phyloP scores from a whole-genome alignment of 768 basidiomycete species.

The Mycena galopus region DNA sequence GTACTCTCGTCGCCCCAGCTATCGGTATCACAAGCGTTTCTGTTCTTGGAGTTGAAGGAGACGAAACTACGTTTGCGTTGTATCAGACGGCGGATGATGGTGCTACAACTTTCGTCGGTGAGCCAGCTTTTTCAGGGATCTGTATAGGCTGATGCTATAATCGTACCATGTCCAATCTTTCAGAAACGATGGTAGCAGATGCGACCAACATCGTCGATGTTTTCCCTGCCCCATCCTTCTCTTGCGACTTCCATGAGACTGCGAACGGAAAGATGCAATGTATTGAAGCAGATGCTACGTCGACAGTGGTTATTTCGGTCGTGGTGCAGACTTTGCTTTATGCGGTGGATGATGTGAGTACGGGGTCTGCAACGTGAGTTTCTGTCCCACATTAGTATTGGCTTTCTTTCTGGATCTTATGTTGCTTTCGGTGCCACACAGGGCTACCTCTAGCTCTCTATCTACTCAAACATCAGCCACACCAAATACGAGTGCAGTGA shows the following conservation, averaged over 20 bases:
- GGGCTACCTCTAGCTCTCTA: not conserved
- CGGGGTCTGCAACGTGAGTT: conserved; percentile 20
- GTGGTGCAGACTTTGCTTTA: conserved; percentile 21
- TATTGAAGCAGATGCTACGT: conserved; percentile 19
- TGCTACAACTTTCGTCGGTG: conserved; percentile 23
- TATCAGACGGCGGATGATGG: conserved; percentile 25
- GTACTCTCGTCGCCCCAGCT: conserved; percentile 23
- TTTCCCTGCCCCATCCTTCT: conserved; percentile 20
- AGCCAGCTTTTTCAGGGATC: conserved; percentile 16
- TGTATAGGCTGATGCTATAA: conserved; percentile 9
- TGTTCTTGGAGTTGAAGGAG: conserved; percentile 27
- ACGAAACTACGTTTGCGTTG: conserved; percentile 25
- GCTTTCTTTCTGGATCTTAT: conserved; percentile 18
- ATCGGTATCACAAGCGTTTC: conserved; percentile 23
- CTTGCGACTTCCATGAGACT: conserved; percentile 24
- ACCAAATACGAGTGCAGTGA: not conserved
- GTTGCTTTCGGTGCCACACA: conserved; percentile 16
- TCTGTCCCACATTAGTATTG: conserved; percentile 11
- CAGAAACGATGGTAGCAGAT: conserved; percentile 30
- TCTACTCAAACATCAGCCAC: not conserved
- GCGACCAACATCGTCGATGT: conserved; percentile 20
- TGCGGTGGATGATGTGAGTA: conserved; percentile 22
- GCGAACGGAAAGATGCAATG: conserved; percentile 29
- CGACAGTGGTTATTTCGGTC: conserved; percentile 22
- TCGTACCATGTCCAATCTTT: conserved; percentile 9